These are phyloP conservation scores for Trametes sp. DNA, from an alignment of 1,284 basidiomycete species.

Conservation along the genomic window DNA sequence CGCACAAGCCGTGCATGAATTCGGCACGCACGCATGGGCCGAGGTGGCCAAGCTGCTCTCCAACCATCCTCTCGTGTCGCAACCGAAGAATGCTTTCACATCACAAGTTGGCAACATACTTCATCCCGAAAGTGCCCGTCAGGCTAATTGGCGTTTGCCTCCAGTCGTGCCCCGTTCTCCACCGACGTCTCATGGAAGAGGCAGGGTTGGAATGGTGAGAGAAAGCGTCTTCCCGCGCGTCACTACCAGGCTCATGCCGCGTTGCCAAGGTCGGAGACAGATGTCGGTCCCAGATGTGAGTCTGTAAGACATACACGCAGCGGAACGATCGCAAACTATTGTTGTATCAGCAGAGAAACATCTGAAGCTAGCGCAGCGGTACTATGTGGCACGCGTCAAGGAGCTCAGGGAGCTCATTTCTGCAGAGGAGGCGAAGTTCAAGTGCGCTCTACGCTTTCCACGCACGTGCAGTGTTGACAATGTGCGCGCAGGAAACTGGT, in stretches of 20 bases:
- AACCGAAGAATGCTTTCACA: conserved; percentile 72
- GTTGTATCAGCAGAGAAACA: conserved; percentile 48
- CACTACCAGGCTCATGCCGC: conserved; percentile 4
- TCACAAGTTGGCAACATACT: conserved; percentile 56
- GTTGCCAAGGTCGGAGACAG: conserved; percentile 32
- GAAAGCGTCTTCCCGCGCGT: neutral
- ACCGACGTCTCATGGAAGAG: conserved; percentile 71
- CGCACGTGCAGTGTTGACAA: neutral
- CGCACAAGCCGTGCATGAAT: conserved; percentile 85
- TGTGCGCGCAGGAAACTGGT: conserved; percentile 48
- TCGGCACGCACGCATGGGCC: conserved; percentile 80
- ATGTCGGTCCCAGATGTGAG: conserved; percentile 32
- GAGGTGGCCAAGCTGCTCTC: conserved; percentile 71
- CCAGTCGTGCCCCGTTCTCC: conserved; percentile 74
- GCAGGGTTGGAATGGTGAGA: conserved; percentile 73
- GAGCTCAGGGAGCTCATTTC: conserved; percentile 76
- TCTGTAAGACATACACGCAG: neutral
- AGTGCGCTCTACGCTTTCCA: conserved; percentile 50
- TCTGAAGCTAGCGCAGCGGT: conserved; percentile 74
- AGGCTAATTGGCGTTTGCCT: conserved; percentile 27
- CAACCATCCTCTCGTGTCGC: conserved; percentile 70
- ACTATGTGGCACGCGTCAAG: conserved; percentile 72
- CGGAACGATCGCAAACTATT: neutral
- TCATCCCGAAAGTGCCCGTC: conserved; percentile 2
- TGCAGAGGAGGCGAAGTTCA: conserved; percentile 80